Percentiles rank a stretch among this genome's conserved stretches.
Evolutionary conservation across 306 rosid species (phyloP).

Genomic region (Chamaecrista fasciculata): DNA sequence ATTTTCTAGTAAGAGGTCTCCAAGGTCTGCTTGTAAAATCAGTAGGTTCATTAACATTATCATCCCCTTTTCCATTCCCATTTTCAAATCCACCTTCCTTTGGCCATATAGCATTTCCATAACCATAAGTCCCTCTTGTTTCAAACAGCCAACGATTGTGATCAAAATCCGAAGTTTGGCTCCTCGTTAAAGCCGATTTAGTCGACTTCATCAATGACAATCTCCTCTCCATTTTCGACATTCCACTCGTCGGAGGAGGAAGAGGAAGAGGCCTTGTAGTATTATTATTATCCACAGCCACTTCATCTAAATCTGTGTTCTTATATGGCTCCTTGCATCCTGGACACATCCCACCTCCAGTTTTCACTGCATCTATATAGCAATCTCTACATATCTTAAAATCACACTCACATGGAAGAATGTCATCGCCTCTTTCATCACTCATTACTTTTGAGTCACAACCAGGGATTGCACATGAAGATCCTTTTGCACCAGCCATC

Average conservation of each 20-base stretch:
- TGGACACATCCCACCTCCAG: conserved; percentile 75
- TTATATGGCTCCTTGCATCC: conserved; percentile 93
- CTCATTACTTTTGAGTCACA: conserved; percentile 95
- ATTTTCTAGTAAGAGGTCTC: conserved; percentile 88
- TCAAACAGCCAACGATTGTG: conserved; percentile 93
- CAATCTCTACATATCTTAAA: conserved; percentile 94
- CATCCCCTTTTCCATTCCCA: conserved; percentile 63
- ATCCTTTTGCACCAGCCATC: conserved; percentile 95
- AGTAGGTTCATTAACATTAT: conserved; percentile 53
- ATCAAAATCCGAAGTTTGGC: conserved; percentile 94
- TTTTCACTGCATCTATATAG: conserved; percentile 77
- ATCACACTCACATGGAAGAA: conserved; percentile 98
- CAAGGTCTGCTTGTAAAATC: conserved; percentile 79
- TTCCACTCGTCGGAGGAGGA: conserved; percentile 65
- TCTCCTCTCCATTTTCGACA: conserved; percentile 89
- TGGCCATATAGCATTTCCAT: conserved; percentile 97
- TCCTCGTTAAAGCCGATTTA: conserved; percentile 74
- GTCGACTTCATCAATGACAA: conserved; percentile 87
- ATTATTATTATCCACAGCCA: conserved; percentile 49
- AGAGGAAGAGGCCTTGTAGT: conserved; percentile 61
- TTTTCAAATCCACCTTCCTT: conserved; percentile 72
- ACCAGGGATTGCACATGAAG: conserved; percentile 82
- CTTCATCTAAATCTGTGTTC: conserved; percentile 78
- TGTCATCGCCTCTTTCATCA: conserved; percentile 79
- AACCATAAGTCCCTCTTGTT: conserved; percentile 93